Evolutionary conservation across 1,284 basidiomycete species (phyloP), one percentile per base, ranked within the genome.

Genomic region (Trametes pubescens): DNA sequence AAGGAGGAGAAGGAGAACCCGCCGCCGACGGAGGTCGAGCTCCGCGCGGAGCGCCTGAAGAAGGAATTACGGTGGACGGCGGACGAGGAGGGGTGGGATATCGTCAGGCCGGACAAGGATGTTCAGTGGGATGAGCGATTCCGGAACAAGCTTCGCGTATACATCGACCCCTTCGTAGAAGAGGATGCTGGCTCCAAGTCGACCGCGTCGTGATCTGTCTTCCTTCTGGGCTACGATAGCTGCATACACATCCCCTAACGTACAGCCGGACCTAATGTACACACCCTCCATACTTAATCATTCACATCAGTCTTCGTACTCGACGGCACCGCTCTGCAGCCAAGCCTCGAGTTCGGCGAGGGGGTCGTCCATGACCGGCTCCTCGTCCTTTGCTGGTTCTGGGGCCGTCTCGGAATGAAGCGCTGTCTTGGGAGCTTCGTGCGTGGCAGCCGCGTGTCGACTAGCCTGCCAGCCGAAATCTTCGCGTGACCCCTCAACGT

Each of bases 61-160:
- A 96, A 95, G 79, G 96, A 98, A 81, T 77, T 88, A 69, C 83
- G 89, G 67, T 98, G 96, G 96, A 84, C 85, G 56, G 84, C 85
- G 32, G 89, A 93, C 67, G 80, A 91, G 67, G 84, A 84, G 62
- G 95, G 92, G 1, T 97, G 90, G 88, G 82, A 86, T 34, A 87
- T 95, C 65, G 81, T 98, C 56, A 83, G 85, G 60, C 88, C 90
- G 4, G 83, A 85, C 4, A 79, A 78, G 52, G 80, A 81, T 11
- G 87, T 91, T 9, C 81, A 82, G 38, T 98, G 94, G 94, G 92
- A 96, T 72, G 84, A 88, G 65, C 80, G 88, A 64, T 93, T 94
- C 73, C 78, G 82, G 38, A 84, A 84, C 55, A 85, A 86, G 57
- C 75, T 98, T 65, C 82, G 80, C 47, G 84, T 96, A 4, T 95